Evolutionary conservation across 192 early-diverging fungal species (phyloP), one percentile per base, ranked within the genome.

Genomic region (Entomortierella parvispora): DNA sequence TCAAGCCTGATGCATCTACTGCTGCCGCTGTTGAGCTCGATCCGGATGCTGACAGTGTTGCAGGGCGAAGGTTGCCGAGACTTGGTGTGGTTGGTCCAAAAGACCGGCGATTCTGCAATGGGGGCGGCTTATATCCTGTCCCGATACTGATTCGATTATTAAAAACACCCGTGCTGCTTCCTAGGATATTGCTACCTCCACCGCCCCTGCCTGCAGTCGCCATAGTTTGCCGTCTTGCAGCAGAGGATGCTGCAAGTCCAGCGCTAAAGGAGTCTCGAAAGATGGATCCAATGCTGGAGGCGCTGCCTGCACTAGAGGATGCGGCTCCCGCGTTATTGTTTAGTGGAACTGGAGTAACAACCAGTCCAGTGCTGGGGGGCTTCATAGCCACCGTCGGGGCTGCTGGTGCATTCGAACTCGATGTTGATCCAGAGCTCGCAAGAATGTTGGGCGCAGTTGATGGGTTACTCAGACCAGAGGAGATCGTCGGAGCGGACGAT

Each of bases 201-300:
- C 37, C 33, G 4, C 17, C 50, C 15, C 25, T 50, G 34, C 46
- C 42, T 10, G 70, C 34, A 4, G 70, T 53, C 1, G 71, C 71
- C 45, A 74, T 66, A 2, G 71, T 74, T 31, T 74, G 71, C n/a
- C 71, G 46, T 22, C 71, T 47, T 33, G 23, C 56, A 29, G 28
- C 54, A n/a, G 71, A 76, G 22, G 71, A 48, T 22, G 71, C 47
- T 11, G 65, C 71, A 31, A 76, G 67, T 54, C 64, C 71, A 42
- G 64, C 47, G 65, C 58, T 65, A 28, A 76, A 62, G 0, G 71
- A 76, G 7, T 61, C 49, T 22, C 45, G 46, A 40, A 76, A 76
- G 20, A 65, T 56, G 6, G 64, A 20, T 14, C 58, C 64, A 12
- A 76, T 74, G n/a, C 9, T 49, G 26, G 15, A 67, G 17, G 47